phyloP scores from a whole-genome alignment of 805 yeast species.

The Ogataea philodendri region DNA sequence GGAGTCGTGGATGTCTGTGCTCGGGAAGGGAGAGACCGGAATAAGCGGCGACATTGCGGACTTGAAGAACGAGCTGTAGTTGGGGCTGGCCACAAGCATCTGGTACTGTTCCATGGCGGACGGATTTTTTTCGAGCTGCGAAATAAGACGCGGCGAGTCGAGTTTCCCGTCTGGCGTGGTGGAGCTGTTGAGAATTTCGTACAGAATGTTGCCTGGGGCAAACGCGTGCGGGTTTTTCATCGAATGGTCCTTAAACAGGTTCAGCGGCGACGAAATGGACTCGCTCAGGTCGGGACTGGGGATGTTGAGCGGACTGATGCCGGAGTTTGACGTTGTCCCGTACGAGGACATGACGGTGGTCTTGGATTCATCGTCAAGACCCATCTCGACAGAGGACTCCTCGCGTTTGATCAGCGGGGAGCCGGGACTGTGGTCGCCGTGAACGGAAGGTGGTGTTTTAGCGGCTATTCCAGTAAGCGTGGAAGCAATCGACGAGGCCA shows the following conservation, averaged over 20 bases:
- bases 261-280: slow-evolving; percentile 18
- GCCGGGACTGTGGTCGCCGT: too few species aligned
- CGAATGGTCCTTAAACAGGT: slow-evolving; percentile 17
- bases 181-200: slow-evolving; percentile 23
- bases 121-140: slow-evolving; percentile 25
- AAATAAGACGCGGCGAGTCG: slow-evolving; percentile 27
- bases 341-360: slow-evolving; percentile 23
- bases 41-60: slow-evolving; percentile 14
- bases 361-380: slow-evolving; percentile 16
- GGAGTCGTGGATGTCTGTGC: slow-evolving; percentile 1
- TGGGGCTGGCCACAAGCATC: slow-evolving; percentile 19
- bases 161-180: slow-evolving; percentile 21
- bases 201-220: slow-evolving; percentile 23
- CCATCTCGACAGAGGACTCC: not conserved
- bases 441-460: slow-evolving; percentile 4
- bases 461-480: slow-evolving; percentile 24
- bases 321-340: slow-evolving; percentile 13
- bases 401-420: too few species aligned
- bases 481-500: slow-evolving; percentile 31
- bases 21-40: slow-evolving; percentile 15
- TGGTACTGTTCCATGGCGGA: slow-evolving; percentile 26
- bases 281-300: slow-evolving; percentile 15
- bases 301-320: slow-evolving; percentile 16
- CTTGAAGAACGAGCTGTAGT: slow-evolving; percentile 13
- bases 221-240: slow-evolving; percentile 18